phyloP scores from a whole-genome alignment of 805 yeast species.

The Grigorovia yakushimaensis region DNA sequence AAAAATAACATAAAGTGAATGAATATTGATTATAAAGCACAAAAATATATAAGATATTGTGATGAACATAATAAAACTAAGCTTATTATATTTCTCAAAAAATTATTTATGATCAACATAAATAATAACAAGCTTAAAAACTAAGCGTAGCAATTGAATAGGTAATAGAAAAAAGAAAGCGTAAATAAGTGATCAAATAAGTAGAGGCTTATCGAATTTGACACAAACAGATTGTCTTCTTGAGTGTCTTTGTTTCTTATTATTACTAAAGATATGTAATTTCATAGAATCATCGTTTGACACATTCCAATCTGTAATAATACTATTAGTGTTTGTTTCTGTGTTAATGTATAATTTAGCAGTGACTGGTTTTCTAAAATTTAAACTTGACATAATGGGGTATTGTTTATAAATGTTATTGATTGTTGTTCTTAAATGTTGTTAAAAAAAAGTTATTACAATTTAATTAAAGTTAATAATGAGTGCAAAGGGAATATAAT shows the following conservation, averaged over 20 bases:
- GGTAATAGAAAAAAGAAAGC: background rate
- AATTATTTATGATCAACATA: background rate
- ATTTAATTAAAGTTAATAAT: too few relatives aligned
- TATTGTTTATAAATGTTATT: too few relatives aligned
- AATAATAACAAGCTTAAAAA: background rate
- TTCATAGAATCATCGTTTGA: background rate
- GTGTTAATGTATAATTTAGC: background rate
- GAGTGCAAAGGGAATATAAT: background rate
- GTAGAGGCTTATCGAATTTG: slow-evolving; percentile 15
- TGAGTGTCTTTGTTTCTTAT: background rate
- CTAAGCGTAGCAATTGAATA: background rate
- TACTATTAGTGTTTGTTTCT: background rate
- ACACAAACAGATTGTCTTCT: slow-evolving; percentile 22
- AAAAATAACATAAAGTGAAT: background rate
- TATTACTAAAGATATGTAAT: background rate
- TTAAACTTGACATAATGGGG: background rate
- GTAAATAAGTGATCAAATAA: background rate
- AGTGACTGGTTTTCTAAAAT: background rate
- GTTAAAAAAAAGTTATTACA: too few relatives aligned
- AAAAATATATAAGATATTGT: background rate
- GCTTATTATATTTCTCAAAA: too few relatives aligned
- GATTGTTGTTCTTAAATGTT: too few relatives aligned
- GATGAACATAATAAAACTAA: background rate
- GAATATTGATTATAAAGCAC: background rate
- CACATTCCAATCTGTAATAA: background rate